Evolutionary conservation across 139 green algal genomes (phyloP).

Genomic region (Deuterostichococcus epilithicus): DNA sequence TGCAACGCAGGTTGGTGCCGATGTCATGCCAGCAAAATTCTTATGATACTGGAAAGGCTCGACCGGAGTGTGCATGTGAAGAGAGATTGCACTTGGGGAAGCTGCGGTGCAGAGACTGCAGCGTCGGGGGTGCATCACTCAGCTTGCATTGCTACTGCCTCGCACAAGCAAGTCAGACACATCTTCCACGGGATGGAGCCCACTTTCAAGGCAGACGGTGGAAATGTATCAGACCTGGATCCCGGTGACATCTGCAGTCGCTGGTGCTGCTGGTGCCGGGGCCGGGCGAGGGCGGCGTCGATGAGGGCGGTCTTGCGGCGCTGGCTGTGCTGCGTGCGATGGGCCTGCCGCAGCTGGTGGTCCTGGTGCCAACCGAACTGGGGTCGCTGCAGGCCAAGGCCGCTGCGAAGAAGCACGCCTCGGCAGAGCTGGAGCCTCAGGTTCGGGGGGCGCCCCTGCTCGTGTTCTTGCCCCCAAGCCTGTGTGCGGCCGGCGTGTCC

Average conservation of each 20-base stretch:
- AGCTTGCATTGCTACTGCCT: background rate
- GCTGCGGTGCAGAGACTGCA: background rate
- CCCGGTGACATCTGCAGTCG: conserved; percentile 23
- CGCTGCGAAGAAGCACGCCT: conserved; percentile 70
- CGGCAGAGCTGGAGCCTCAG: conserved; percentile 47
- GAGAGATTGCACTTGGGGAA: background rate
- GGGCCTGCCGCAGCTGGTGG: conserved; percentile 61
- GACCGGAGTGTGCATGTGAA: background rate
- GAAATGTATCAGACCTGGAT: too few species aligned
- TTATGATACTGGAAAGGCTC: background rate
- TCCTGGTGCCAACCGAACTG: conserved; percentile 34
- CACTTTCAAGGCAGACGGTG: too few species aligned
- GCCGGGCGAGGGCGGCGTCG: conserved; percentile 30
- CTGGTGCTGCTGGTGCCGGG: conserved; percentile 62
- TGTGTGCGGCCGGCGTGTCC: too few species aligned
- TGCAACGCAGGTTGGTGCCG: background rate
- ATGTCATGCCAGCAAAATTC: background rate
- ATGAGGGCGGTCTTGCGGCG: conserved; percentile 42
- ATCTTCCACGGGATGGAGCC: background rate
- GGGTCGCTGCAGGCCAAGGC: conserved; percentile 62
- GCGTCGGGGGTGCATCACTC: background rate
- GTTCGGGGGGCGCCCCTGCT: conserved; percentile 18
- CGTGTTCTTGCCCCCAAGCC: too few species aligned
- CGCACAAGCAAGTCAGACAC: background rate
- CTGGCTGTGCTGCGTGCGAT: conserved; percentile 67